phyloP scores from a whole-genome alignment of 2,329 filamentous ascomycete species.

The Aspergillus ustus region DNA sequence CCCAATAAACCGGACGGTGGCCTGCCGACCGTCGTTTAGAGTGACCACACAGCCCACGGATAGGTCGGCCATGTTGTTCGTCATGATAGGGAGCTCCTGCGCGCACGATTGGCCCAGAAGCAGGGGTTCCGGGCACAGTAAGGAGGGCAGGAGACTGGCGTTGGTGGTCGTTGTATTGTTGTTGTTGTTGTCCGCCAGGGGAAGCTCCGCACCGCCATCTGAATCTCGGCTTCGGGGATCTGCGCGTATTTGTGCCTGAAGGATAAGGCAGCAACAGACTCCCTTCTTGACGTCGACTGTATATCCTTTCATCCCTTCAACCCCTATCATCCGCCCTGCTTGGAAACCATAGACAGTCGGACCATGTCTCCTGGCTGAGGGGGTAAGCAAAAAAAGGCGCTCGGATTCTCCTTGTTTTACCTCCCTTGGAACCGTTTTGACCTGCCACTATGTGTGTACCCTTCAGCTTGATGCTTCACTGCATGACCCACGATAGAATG shows the following conservation, averaged over 20 bases:
- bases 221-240: neutral
- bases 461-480: neutral
- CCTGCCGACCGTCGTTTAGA: constrained; percentile 77
- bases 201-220: constrained; percentile 15
- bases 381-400: neutral
- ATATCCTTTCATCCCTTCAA: constrained; percentile 5
- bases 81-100: constrained; percentile 19
- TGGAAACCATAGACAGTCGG: neutral
- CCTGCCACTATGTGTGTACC: neutral
- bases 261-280: constrained; percentile 1
- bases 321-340: neutral
- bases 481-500: neutral
- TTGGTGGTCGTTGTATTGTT: constrained; percentile 19
- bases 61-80: constrained; percentile 40
- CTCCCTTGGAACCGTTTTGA: neutral
- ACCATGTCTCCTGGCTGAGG: neutral
- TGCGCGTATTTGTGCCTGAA: constrained; percentile 17
- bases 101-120: constrained; percentile 11
- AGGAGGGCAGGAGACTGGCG: constrained; percentile 14
- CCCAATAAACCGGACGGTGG: constrained; percentile 80
- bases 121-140: constrained; percentile 4
- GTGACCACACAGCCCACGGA: constrained; percentile 73
- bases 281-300: constrained; percentile 9
- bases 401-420: neutral
- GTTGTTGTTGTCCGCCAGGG: constrained; percentile 24